Conservation (phyloP, 192 early-diverging fungal genomes). For the Helicostylum pulchrum region DNA sequence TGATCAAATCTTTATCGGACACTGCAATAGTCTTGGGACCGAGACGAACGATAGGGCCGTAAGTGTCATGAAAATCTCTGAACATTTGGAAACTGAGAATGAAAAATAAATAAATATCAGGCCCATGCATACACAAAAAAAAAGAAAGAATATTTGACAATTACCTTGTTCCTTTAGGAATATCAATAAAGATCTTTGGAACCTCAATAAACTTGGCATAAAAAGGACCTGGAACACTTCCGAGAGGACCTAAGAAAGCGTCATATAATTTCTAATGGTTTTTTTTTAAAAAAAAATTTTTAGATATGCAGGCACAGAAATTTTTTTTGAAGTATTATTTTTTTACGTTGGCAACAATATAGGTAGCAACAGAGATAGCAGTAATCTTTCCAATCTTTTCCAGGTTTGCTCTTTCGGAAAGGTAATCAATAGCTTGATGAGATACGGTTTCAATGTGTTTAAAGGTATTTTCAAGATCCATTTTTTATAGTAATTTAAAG, state of each 20-base stretch:
- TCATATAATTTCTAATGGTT: conserved; percentile 29
- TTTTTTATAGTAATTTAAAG: not conserved
- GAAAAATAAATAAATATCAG: not conserved
- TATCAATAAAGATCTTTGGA: conserved; percentile 4
- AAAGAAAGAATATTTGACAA: not conserved
- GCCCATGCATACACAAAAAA: not conserved
- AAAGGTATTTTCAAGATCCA: not conserved
- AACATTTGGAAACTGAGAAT: conserved; percentile 10
- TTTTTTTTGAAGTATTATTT: not conserved
- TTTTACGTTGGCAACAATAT: not conserved
- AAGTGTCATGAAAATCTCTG: conserved; percentile 27
- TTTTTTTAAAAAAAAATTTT: not conserved
- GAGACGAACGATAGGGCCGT: conserved; percentile 41
- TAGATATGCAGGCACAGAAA: not conserved
- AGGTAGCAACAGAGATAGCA: conserved; percentile 9
- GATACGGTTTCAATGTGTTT: not conserved
- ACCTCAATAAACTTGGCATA: conserved; percentile 17
- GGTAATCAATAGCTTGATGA: not conserved
- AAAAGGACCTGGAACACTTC: conserved; percentile 25
- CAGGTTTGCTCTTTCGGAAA: conserved; percentile 8
- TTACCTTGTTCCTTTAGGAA: conserved; percentile 8
- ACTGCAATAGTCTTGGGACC: conserved; percentile 35
- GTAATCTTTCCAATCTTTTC: conserved; percentile 6
- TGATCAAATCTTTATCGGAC: conserved; percentile 41
- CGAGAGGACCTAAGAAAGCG: conserved; percentile 21